Conservation (phyloP, 2,329 filamentous ascomycete genomes). For the Trichoderma brevicompactum region DNA sequence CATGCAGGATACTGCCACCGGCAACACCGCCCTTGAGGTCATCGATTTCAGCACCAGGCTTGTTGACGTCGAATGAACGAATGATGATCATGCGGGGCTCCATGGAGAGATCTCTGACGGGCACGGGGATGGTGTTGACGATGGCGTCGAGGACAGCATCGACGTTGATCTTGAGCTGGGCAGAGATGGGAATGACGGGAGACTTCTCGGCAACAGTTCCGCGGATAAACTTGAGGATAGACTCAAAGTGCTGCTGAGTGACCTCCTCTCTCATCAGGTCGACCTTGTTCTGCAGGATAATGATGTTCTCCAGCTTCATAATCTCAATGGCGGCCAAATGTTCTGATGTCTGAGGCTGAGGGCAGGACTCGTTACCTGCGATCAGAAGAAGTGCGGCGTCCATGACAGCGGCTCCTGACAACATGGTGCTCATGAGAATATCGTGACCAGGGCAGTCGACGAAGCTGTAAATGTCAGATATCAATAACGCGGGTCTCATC, state of each 20-base stretch:
- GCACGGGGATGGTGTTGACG: constrained; percentile 92
- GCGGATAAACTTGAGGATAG: constrained; percentile 97
- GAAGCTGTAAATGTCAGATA: constrained; percentile 61
- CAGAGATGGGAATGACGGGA: constrained; percentile 94
- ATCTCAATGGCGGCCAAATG: constrained; percentile 99
- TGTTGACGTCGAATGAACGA: constrained; percentile 99
- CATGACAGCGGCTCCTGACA: constrained; percentile 99
- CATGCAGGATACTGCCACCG: constrained; percentile 93
- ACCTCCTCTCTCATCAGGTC: constrained; percentile 97
- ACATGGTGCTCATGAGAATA: constrained; percentile 99
- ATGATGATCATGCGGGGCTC: constrained; percentile 99
- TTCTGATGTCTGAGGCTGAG: constrained; percentile 97
- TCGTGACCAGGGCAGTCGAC: constrained; percentile 99
- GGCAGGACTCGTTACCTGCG: constrained; percentile 97
- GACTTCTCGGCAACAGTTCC: constrained; percentile 94
- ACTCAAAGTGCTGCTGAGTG: constrained; percentile 91
- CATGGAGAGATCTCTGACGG: constrained; percentile 84
- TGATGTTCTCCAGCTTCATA: constrained; percentile 99
- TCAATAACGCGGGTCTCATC: constrained; percentile 9
- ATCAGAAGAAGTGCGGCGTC: constrained; percentile 95
- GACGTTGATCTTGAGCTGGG: constrained; percentile 99
- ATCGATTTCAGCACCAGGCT: constrained; percentile 97
- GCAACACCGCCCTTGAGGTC: constrained; percentile 98
- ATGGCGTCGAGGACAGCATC: constrained; percentile 97
- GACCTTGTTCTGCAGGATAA: constrained; percentile 99